phyloP scores from a whole-genome alignment of 495 filamentous ascomycete genomes.

The Glonium stellatum region DNA sequence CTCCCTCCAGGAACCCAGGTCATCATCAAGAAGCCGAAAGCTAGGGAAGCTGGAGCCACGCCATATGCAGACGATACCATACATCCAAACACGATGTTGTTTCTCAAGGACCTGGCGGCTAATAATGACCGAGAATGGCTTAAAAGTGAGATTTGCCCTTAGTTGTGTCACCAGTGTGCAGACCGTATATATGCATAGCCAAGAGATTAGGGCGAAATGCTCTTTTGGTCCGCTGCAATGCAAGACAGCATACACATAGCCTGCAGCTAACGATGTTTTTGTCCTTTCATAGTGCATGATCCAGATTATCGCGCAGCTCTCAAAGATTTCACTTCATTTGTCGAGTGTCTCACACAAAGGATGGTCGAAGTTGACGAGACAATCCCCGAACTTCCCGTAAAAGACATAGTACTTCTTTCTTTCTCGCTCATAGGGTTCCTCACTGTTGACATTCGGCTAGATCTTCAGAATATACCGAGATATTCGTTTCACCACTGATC shows the following conservation, averaged over 20 bases:
- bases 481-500: constrained; percentile 68
- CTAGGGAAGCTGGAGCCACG: constrained; percentile 57
- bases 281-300: constrained; percentile 57
- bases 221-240: not conserved
- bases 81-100: constrained; percentile 76
- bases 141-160: constrained; percentile 50
- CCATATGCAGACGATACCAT: constrained; percentile 62
- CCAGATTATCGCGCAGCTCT: constrained; percentile 66
- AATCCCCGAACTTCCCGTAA: constrained; percentile 72
- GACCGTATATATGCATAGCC: not conserved
- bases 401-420: constrained; percentile 57
- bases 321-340: constrained; percentile 71
- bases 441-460: constrained; percentile 29
- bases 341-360: constrained; percentile 60
- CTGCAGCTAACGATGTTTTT: constrained; percentile 5
- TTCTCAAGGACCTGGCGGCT: constrained; percentile 63
- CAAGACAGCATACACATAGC: not conserved
- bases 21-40: constrained; percentile 61
- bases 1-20: constrained; percentile 57
- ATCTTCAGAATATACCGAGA: constrained; percentile 83
- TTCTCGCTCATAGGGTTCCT: not conserved
- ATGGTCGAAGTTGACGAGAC: constrained; percentile 66
- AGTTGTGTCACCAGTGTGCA: not conserved
- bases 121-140: constrained; percentile 81
- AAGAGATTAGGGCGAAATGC: too few relatives aligned